These are phyloP conservation scores for Blepharisma japonicum DNA, from an alignment of 73 alveolate species.

Conservation along the genomic window DNA sequence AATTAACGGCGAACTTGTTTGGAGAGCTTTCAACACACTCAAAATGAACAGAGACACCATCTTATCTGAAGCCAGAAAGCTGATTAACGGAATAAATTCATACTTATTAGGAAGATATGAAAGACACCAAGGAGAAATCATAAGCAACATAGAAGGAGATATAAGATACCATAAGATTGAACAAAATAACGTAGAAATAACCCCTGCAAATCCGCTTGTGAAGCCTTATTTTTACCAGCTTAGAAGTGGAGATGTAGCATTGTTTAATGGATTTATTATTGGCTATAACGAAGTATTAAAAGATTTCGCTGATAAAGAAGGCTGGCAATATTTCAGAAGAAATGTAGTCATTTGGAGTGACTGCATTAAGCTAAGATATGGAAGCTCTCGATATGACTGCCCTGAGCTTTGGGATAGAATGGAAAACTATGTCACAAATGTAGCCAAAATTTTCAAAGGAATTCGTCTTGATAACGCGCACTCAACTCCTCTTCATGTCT, in stretches of 20 bases:
- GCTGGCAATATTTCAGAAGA: constrained; percentile 42
- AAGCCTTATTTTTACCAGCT: not conserved
- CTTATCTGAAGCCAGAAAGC: not conserved
- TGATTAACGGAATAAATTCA: not conserved
- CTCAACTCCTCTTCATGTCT: constrained; percentile 27
- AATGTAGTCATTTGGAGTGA: constrained; percentile 35
- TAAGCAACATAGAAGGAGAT: constrained; percentile 25
- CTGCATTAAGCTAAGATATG: constrained; percentile 33
- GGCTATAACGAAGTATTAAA: constrained; percentile 55
- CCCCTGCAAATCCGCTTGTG: not conserved
- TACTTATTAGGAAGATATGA: not conserved
- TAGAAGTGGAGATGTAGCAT: constrained; percentile 18
- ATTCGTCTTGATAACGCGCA: constrained; percentile 38
- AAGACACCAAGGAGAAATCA: constrained; percentile 1
- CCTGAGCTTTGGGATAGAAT: constrained; percentile 33
- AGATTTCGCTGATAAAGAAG: constrained; percentile 41
- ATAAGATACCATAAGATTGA: constrained; percentile 22
- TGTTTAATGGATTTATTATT: constrained; percentile 14
- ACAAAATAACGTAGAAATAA: constrained; percentile 13
- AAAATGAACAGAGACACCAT: not conserved
- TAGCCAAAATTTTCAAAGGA: constrained; percentile 37
- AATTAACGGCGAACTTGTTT: constrained; percentile 9
- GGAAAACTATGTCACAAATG: constrained; percentile 24
- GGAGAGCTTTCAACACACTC: not conserved
- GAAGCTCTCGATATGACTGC: constrained; percentile 7